Base-by-base conservation (phyloP, 208 protist species). In the Leishmania tarentolae region DNA sequence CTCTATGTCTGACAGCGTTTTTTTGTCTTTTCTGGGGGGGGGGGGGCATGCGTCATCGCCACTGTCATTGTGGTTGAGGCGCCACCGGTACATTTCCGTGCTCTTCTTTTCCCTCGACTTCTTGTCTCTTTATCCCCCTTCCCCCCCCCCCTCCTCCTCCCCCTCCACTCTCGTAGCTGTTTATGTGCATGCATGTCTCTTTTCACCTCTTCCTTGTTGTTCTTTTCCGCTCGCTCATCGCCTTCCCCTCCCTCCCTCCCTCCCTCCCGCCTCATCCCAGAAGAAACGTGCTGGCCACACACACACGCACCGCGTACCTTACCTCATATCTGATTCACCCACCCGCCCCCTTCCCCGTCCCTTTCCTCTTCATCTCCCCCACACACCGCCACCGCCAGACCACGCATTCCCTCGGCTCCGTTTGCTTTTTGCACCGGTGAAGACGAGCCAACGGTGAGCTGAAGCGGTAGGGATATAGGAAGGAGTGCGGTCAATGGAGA, bases 221-320 rank as follows among this genome's bases (percentile, higher is more conserved):
- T 31, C n/a, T 35, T 19, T 66, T 37, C 59, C 59, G n/a, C 37
- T 37, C n/a, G 42, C 17, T 15, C 1, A 73, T 11, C 3, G 40
- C 35, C 21, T 68, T 28, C 65, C 66, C 63, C 53, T 71, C 37
- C 52, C 73, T 75, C 53, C 69, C 52, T 53, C 28, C 65, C 19
- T 13, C 65, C 44, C 40, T 17, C 35, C 24, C 53, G n/a, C 65
- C 66, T 72, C 66, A 15, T n/a, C 42, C 68, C 40, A 47, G 24
- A 44, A 47, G 6, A 31, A 72, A n/a, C 24, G 40, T 15, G 3
- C 8, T 15, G 56, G 19, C 3, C 40, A 74, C 31, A n/a, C 69
- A 28, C 69, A 11, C 69, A 44, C 6, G 28, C 69, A 74, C 69
- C n/a, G 24, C 56, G 56, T 21, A 61, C 56, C 17, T 61, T 24